A percentile compares a stretch with the other conserved stretches of the same genome.
These are phyloP conservation scores for Galerina sulciceps DNA, from an alignment of 768 basidiomycete genomes.

Conservation along the genomic window DNA sequence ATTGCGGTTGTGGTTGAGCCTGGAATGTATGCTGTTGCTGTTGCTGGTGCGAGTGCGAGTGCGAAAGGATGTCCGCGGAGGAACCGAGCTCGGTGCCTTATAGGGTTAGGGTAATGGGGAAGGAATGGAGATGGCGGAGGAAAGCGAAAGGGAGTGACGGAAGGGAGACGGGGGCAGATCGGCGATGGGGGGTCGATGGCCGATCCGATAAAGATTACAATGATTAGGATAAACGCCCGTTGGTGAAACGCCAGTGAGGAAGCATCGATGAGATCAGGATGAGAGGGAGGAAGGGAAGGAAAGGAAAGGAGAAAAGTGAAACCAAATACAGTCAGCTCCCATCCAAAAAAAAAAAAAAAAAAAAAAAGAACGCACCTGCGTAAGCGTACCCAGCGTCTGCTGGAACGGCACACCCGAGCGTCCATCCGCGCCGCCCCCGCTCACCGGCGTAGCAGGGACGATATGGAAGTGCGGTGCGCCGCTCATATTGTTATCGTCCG, in stretches of 20 bases:
- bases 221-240: constrained; percentile 10
- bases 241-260: neutral
- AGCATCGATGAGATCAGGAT: neutral
- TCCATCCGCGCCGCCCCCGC: constrained; percentile 52
- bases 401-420: constrained; percentile 54
- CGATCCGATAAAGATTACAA: neutral
- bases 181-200: neutral
- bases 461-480: constrained; percentile 69
- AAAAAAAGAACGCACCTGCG: constrained; percentile 49
- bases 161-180: neutral
- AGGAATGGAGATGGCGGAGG: neutral
- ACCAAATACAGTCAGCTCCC: neutral
- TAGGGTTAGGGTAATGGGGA: neutral
- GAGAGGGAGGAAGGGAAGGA: too few relatives aligned
- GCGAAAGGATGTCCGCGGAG: neutral
- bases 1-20: too few relatives aligned
- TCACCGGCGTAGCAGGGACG: constrained; percentile 83
- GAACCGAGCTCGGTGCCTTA: constrained; percentile 10
- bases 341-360: neutral
- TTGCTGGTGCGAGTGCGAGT: too few relatives aligned
- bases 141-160: neutral
- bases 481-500: constrained; percentile 26
- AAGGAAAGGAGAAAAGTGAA: neutral
- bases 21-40: neutral
- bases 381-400: constrained; percentile 49